These are phyloP conservation scores for Hamamelis virginiana DNA, from an alignment of 164 flowering plant species.

Conservation along the genomic window DNA sequence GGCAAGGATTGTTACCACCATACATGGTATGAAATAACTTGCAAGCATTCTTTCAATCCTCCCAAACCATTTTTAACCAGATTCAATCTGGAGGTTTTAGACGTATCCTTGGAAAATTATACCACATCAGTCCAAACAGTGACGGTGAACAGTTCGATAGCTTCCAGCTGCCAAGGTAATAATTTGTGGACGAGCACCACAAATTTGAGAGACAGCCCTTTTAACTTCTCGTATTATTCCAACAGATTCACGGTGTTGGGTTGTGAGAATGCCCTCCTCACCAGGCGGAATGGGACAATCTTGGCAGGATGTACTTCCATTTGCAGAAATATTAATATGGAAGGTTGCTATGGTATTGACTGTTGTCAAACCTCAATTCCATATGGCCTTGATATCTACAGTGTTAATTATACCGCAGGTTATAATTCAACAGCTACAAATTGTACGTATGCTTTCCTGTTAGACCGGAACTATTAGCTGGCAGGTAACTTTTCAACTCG, in stretches of 20 bases:
- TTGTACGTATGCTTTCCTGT: too few relatives aligned
- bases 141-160: neutral
- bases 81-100: slow-evolving; percentile 6
- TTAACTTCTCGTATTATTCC: neutral
- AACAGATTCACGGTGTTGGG: slow-evolving; percentile 2
- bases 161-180: neutral
- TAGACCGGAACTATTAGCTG: too few relatives aligned
- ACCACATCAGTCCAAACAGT: too few relatives aligned
- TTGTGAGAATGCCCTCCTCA: slow-evolving; percentile 5
- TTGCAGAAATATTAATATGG: too few relatives aligned
- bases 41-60: neutral
- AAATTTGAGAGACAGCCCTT: slow-evolving; percentile 2
- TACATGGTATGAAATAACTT: slow-evolving; percentile 7
- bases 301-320: slow-evolving; percentile 10
- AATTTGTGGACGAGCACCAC: neutral
- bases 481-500: too few relatives aligned
- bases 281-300: neutral
- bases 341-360: too few relatives aligned
- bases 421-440: too few relatives aligned
- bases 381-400: too few relatives aligned
- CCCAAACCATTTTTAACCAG: neutral
- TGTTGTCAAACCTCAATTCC: too few relatives aligned
- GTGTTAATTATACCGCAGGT: too few relatives aligned
- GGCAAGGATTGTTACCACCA: slow-evolving; percentile 4
- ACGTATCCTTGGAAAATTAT: neutral